Base-by-base conservation (phyloP, 2,329 filamentous ascomycete genomes). In the Diaporthe humulicola region DNA sequence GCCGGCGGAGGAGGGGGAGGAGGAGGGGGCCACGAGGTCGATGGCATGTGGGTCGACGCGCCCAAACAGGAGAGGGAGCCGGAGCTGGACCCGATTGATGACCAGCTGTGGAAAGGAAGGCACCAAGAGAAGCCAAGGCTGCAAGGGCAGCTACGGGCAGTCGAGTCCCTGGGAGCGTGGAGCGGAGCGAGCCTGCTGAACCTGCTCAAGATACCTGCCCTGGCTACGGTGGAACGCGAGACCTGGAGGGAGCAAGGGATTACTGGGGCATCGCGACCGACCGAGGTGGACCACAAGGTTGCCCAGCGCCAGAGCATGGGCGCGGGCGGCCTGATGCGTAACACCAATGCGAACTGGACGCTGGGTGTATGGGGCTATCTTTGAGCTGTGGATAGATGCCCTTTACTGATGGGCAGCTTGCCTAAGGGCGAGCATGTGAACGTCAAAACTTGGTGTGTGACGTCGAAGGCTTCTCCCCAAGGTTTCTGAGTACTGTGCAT, bases 81-180 rank as follows among this genome's bases (percentile, higher is more conserved):
- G 42, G 88, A 91, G 70, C 76, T 80, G 1, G 91, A 93, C 79
- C 86, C 86, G 0, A 90, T 94, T 56, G 90, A 92, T 58, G 85
- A 88, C 40, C 88, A 90, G 75, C 84, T 93, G 75, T 85, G 88
- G 76, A 87, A 79, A 74, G 81, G 85, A 17, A 85, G 79, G 72
- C 86, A 28, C n/a, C 48, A 84, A 78, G 85, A 78, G 78, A 84
- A 78, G 60, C 83, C 81, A 6, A 76, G 81, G 7, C 80, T 90
- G 1, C 89, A 90, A 52, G 93, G 93, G 2, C 84, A 87, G 38
- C 85, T 95, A 52, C 88, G 94, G 36, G 92, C 89, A 3, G 85
- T 95, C 2, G 91, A 94, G 76, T 92, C 92, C 0, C 83, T 96
- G 1, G 94, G 94, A 0, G 86, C 93, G 2, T 96, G 94, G 93